Base-by-base conservation (phyloP, 345 rosid genomes). In the Citrus reticulata region DNA sequence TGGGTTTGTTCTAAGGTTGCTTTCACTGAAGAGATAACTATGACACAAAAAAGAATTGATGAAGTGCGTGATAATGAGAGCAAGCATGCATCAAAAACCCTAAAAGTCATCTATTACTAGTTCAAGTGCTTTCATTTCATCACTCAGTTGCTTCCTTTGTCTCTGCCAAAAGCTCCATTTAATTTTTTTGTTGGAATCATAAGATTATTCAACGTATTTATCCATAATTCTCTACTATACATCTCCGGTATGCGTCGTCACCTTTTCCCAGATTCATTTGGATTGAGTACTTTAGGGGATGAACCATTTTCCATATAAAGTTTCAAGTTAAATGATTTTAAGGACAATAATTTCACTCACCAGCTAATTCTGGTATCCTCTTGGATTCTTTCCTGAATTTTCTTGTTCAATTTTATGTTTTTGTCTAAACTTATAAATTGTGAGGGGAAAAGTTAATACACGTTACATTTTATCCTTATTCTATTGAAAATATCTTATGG, bases 1-100 rank as follows among this genome's bases (percentile, higher is more conserved):
- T 77, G 81, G 74, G 89, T 86, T 86, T 83, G 91, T 86, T 89
- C 91, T 83, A 27, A 79, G 82, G 96, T 93, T 91, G 98, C 98
- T 89, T 84, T 93, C 94, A 87, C 78, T 37, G 46, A 84, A 79
- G 68, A 68, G 90, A 90, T 89, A 88, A 86, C 90, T 81, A 87
- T 82, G 82, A 86, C 79, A 85, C 75, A 68, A 73, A 75, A 76
- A 74, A 54, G 58, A 19, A 54, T 54, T 54, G 79, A 74, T 73
- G 79, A 74, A 78, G 77, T 83, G 84, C 80, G 76, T 88, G 89
- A 86, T 81, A 68, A 83, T 85, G 85, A 86, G 64, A 30, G 68
- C 81, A 84, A 74, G 30, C 65, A 25, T 7, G 27, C 25, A 59
- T 22, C 25, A n/a, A 59, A 68, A 83, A 76, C 85, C 84, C 82